Evolutionary conservation across 2,329 filamentous ascomycete genomes (phyloP), one percentile per base, ranked within the genome.

Genomic region (Aspergillus japonicus): DNA sequence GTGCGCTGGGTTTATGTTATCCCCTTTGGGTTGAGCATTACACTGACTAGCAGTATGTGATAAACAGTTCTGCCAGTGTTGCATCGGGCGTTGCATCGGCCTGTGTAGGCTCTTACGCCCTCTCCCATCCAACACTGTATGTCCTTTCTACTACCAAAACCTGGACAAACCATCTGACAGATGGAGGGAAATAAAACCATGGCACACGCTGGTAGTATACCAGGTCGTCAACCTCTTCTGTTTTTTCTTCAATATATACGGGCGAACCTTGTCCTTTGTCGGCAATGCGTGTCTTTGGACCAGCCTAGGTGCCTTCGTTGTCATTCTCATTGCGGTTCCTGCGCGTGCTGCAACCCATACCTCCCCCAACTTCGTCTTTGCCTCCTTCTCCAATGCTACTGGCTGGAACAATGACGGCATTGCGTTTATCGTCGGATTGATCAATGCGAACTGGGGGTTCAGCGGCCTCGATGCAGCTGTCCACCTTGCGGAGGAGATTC

Each of bases 101-200:
- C 0, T 64, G 78, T 29, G 78, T 84, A 26, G 83, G 83, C 8
- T 82, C 82, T 66, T 83, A 78, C 69, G 79, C 82, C 64, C 67
- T 85, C 50, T 70, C 73, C 6, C 80, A 85, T 72, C 81, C 82
- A 4, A 77, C 80, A 50, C 79, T 83, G 82, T 84, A 72, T 72
- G 79, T 49, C 26, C 26, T 26, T 26, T 26, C 26, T 26, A 5
- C 26, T 26, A 8, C 26, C 1, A 7, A 26, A 26, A 6, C 26
- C 26, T 8, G 26, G 1, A 26, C 26, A 26, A 26, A 26, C 1
- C 8, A 2, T 8, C 10, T 35, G 33, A 35, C 11, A 35, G 1
- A 12, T 11, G 33, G 5, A 35, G 33, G 3, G 12, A 35, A 11
- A 16, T 35, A 16, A 16, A 75, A 54, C 58, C 73, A 8, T 77